Evolutionary conservation across 805 yeast species (phyloP).

Genomic region (Ogataea methylovora): DNA sequence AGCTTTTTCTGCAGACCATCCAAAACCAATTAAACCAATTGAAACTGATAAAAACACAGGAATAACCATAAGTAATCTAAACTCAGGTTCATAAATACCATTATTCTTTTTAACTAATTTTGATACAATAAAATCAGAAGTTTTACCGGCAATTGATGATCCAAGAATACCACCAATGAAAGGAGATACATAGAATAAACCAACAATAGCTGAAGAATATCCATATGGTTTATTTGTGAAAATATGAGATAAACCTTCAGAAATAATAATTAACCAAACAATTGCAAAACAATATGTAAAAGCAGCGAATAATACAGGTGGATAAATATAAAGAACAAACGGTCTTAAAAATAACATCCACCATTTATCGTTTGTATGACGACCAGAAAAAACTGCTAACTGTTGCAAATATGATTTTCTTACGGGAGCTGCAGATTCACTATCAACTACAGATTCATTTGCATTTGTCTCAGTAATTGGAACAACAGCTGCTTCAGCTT

Average conservation of each 20-base stretch:
- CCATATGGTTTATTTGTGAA: conserved; percentile 38
- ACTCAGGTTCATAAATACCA: conserved; percentile 60
- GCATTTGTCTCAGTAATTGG: not conserved
- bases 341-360: conserved; percentile 52
- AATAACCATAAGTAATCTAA: conserved; percentile 44
- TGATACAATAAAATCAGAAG: conserved; percentile 42
- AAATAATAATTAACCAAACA: conserved; percentile 56
- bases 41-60: conserved; percentile 37
- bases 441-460: not conserved
- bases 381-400: conserved; percentile 39
- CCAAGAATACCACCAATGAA: conserved; percentile 54
- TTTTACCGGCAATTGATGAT: conserved; percentile 43
- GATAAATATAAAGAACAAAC: conserved; percentile 40
- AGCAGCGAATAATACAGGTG: conserved; percentile 43
- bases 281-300: conserved; percentile 48
- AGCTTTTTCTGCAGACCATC: conserved; percentile 43
- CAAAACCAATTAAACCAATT: conserved; percentile 55
- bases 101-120: conserved; percentile 34
- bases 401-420: conserved; percentile 21
- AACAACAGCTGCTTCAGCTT: not conserved
- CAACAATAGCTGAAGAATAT: conserved; percentile 38
- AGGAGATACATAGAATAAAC: conserved; percentile 47
- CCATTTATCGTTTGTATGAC: conserved; percentile 42
- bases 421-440: not conserved
- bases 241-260: conserved; percentile 46